Evolutionary conservation across 768 basidiomycete genomes (phyloP).

Genomic region (Lepiota venenata): DNA sequence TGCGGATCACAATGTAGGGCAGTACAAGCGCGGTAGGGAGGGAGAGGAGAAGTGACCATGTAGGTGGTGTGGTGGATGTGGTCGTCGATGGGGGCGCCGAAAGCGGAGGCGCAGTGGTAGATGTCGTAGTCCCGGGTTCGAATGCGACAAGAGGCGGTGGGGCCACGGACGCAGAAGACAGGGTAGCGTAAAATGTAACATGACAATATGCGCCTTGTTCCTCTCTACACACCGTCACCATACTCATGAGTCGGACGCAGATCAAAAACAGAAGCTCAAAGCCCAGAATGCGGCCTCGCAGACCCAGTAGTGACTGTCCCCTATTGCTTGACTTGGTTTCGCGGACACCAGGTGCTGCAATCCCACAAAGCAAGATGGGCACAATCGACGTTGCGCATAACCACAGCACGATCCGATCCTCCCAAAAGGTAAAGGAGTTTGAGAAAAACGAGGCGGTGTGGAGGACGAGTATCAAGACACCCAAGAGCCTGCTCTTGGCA

Average conservation of each 20-base stretch:
- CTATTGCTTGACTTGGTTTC: background rate
- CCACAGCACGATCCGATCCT: constrained; percentile 80
- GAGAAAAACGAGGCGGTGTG: constrained; percentile 81
- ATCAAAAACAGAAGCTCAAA: constrained; percentile 65
- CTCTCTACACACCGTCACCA: constrained; percentile 89
- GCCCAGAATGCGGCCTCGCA: constrained; percentile 75
- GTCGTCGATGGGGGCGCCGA: background rate
- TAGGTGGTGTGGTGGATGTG: constrained; percentile 42
- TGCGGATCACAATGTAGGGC: constrained; percentile 52
- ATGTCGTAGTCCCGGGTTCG: background rate
- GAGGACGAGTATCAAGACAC: constrained; percentile 50
- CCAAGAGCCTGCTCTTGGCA: constrained; percentile 34
- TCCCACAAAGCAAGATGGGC: constrained; percentile 55
- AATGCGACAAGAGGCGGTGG: background rate
- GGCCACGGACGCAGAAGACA: constrained; percentile 52
- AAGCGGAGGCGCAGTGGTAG: background rate
- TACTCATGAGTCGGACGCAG: constrained; percentile 68
- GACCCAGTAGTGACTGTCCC: constrained; percentile 15
- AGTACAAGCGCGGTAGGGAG: constrained; percentile 50
- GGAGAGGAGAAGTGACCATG: constrained; percentile 52
- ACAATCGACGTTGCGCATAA: constrained; percentile 65
- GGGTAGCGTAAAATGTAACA: constrained; percentile 85
- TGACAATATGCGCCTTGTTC: too few species aligned
- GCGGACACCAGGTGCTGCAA: constrained; percentile 25
- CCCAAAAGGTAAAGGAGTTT: constrained; percentile 97